Evolutionary conservation across 495 filamentous ascomycete genomes (phyloP).

Genomic region (Saxophila tyrrhenica): DNA sequence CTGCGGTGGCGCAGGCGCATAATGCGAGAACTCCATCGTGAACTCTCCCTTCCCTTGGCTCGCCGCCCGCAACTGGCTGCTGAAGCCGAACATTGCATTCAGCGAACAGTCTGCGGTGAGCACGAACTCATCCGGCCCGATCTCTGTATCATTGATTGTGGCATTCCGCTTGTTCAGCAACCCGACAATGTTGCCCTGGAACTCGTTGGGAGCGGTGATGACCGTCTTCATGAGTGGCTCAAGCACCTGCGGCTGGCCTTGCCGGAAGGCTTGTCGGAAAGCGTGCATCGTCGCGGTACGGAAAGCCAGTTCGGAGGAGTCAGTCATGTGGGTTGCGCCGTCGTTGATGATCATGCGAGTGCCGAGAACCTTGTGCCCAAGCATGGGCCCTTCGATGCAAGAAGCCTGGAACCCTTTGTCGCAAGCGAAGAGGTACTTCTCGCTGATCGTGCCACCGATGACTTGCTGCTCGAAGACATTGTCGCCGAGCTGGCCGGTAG

Average conservation of each 20-base stretch:
- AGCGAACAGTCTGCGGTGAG: constrained; percentile 83
- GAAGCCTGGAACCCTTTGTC: constrained; percentile 86
- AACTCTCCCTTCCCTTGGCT: constrained; percentile 99
- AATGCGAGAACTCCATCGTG: constrained; percentile 97
- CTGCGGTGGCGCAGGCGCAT: constrained; percentile 73
- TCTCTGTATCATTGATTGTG: constrained; percentile 90
- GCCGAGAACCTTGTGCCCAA: constrained; percentile 90
- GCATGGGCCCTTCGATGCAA: constrained; percentile 78
- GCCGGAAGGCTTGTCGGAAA: constrained; percentile 86
- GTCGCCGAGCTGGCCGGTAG: constrained; percentile 54
- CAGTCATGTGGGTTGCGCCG: constrained; percentile 94
- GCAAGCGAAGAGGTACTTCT: constrained; percentile 94
- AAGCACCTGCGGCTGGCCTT: constrained; percentile 66
- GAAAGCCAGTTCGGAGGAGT: constrained; percentile 98
- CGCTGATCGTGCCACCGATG: constrained; percentile 79
- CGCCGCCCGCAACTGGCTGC: constrained; percentile 73
- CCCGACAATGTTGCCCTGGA: constrained; percentile 92
- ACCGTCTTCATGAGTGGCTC: constrained; percentile 98
- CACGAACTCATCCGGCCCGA: constrained; percentile 91
- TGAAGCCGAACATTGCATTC: constrained; percentile 97
- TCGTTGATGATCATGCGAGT: constrained; percentile 88
- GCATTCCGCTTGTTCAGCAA: constrained; percentile 95
- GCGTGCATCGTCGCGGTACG: constrained; percentile 91
- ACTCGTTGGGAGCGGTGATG: constrained; percentile 90
- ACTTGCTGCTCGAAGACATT: constrained; percentile 83